Percentiles rank a stretch among this genome's conserved stretches.
Conservation (phyloP, 495 filamentous ascomycete genomes). For the Xylaria longipes region DNA sequence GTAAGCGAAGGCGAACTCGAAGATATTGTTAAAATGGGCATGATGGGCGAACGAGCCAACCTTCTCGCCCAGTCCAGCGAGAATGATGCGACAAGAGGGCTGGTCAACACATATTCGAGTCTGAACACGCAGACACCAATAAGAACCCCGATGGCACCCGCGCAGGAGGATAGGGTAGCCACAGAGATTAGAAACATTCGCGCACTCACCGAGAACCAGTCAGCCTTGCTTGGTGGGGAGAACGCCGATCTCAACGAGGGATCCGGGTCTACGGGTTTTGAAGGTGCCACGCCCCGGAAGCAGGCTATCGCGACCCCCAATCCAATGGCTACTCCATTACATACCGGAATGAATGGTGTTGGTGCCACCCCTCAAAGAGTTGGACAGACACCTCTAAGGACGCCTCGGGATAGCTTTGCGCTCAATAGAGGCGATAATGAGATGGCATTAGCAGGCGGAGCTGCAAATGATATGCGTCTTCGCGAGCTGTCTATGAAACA, state of each 20-base stretch:
- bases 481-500: constrained; percentile 74
- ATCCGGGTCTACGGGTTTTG: constrained; percentile 82
- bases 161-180: constrained; percentile 91
- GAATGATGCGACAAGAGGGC: constrained; percentile 81
- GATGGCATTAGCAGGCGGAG: constrained; percentile 73
- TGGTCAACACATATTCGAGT: constrained; percentile 82
- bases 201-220: constrained; percentile 91
- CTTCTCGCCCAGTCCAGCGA: constrained; percentile 77
- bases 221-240: constrained; percentile 92
- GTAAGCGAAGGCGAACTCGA: constrained; percentile 92
- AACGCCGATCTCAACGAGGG: constrained; percentile 89
- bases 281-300: constrained; percentile 80
- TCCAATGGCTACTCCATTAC: constrained; percentile 90
- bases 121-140: constrained; percentile 87
- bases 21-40: constrained; percentile 98
- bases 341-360: constrained; percentile 68
- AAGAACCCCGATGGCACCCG: constrained; percentile 85
- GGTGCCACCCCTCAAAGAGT: constrained; percentile 75
- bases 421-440: constrained; percentile 74
- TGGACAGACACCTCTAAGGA: constrained; percentile 88
- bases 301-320: constrained; percentile 89
- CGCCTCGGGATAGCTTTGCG: constrained; percentile 86
- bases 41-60: constrained; percentile 90
- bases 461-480: constrained; percentile 78
- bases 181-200: constrained; percentile 97